Evolutionary conservation across 768 basidiomycete species (phyloP).

Genomic region (Cystofilobasidium bisporidii): DNA sequence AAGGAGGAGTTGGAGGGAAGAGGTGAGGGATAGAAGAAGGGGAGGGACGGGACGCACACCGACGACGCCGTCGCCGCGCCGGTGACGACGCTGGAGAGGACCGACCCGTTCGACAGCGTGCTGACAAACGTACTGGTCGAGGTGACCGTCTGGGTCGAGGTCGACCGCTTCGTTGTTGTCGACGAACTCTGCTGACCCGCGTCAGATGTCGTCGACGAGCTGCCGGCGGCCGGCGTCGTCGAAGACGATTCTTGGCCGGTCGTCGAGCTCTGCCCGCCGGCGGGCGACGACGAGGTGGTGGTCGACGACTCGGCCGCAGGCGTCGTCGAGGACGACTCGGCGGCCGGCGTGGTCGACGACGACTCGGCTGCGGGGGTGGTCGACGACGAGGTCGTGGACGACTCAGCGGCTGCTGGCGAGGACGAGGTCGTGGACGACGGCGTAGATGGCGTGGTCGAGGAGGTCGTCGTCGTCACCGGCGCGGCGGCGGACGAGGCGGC

Average conservation of each 20-base stretch:
- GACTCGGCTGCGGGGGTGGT: neutral
- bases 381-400: neutral
- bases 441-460: neutral
- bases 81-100: neutral
- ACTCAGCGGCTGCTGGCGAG: neutral
- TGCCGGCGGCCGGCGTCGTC: neutral
- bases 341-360: neutral
- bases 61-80: neutral
- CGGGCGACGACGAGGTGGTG: neutral
- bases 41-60: neutral
- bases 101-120: neutral
- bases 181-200: constrained; percentile 7
- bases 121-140: neutral
- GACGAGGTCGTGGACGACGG: neutral
- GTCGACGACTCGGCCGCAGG: neutral
- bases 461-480: neutral
- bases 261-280: constrained; percentile 1
- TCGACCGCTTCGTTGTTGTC: neutral
- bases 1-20: neutral
- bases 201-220: too few species aligned
- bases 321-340: neutral
- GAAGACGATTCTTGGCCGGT: neutral
- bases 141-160: neutral
- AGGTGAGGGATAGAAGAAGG: too few species aligned
- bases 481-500: neutral